Percentiles rank a stretch among this genome's conserved stretches.
Evolutionary conservation across 306 rosid genomes (phyloP).

Genomic region (Fragaria vesca): DNA sequence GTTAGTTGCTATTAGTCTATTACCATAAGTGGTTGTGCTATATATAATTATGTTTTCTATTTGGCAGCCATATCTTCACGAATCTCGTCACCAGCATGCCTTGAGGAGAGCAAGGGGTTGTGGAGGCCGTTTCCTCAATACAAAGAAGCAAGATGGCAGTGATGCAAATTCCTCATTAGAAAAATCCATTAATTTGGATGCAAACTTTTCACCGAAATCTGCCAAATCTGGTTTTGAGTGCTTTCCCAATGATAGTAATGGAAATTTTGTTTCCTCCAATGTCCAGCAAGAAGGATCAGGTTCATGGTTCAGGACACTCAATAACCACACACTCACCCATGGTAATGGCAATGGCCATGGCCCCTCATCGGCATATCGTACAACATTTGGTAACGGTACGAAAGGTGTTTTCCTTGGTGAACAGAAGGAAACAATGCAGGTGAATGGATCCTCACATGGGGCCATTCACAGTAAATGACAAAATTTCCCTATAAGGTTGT

Average conservation of each 20-base stretch:
- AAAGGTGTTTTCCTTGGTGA: slow-evolving; percentile 44
- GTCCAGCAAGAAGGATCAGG: slow-evolving; percentile 32
- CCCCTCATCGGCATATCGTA: slow-evolving; percentile 33
- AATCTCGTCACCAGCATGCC: slow-evolving; percentile 84
- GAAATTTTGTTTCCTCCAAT: slow-evolving; percentile 32
- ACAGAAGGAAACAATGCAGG: slow-evolving; percentile 41
- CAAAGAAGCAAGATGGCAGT: slow-evolving; percentile 48
- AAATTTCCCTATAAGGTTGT: slow-evolving; percentile 23
- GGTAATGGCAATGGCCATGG: slow-evolving; percentile 33
- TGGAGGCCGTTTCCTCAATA: slow-evolving; percentile 86
- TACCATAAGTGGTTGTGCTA: background rate
- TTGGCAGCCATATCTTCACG: slow-evolving; percentile 85
- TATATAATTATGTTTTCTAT: slow-evolving; percentile 10
- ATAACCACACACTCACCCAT: slow-evolving; percentile 33
- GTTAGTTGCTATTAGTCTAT: background rate
- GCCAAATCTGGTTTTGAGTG: slow-evolving; percentile 20
- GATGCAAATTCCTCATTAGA: slow-evolving; percentile 29
- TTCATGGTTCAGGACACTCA: slow-evolving; percentile 29
- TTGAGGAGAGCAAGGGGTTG: slow-evolving; percentile 87
- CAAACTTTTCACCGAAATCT: slow-evolving; percentile 31
- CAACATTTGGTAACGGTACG: slow-evolving; percentile 32
- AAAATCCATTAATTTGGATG: slow-evolving; percentile 25
- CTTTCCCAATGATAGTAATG: slow-evolving; percentile 26
- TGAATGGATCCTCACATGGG: slow-evolving; percentile 48
- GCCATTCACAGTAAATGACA: slow-evolving; percentile 43